Evolutionary conservation across 1,139 yeast species (phyloP).

Genomic region (Zygotorulaspora mrakii): DNA sequence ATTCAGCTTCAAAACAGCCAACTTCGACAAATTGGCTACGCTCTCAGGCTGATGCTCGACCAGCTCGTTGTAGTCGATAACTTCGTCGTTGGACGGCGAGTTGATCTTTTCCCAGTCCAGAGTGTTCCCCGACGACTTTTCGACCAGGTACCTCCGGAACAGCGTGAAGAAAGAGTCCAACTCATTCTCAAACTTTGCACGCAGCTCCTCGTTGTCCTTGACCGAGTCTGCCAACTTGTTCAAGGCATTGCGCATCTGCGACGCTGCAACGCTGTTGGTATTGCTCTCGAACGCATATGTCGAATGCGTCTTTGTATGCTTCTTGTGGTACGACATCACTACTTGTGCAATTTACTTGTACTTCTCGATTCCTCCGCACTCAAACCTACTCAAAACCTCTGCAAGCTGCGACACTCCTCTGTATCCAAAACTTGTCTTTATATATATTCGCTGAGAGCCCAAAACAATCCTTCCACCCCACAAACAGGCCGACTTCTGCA

Average conservation of each 20-base stretch:
- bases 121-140: conserved; percentile 80
- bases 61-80: conserved; percentile 66
- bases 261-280: conserved; percentile 93
- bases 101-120: conserved; percentile 94
- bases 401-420: too few relatives aligned
- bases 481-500: too few relatives aligned
- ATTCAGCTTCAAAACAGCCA: conserved; percentile 92
- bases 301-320: conserved; percentile 69
- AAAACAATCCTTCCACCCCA: too few relatives aligned
- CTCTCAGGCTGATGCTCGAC: conserved; percentile 35
- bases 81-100: conserved; percentile 86
- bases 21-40: conserved; percentile 60
- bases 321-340: conserved; percentile 40
- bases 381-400: too few relatives aligned
- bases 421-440: too few relatives aligned
- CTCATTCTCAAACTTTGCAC: conserved; percentile 73
- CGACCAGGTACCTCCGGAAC: conserved; percentile 86
- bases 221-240: conserved; percentile 85
- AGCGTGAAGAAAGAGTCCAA: conserved; percentile 93
- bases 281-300: conserved; percentile 87
- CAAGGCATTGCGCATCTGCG: conserved; percentile 95
- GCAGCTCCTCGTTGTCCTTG: conserved; percentile 48
- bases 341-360: too few relatives aligned
- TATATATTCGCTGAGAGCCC: too few relatives aligned
- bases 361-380: too few relatives aligned